Evolutionary conservation across 2,329 filamentous ascomycete genomes (phyloP).

Genomic region (Chrysoporthe puriensis): DNA sequence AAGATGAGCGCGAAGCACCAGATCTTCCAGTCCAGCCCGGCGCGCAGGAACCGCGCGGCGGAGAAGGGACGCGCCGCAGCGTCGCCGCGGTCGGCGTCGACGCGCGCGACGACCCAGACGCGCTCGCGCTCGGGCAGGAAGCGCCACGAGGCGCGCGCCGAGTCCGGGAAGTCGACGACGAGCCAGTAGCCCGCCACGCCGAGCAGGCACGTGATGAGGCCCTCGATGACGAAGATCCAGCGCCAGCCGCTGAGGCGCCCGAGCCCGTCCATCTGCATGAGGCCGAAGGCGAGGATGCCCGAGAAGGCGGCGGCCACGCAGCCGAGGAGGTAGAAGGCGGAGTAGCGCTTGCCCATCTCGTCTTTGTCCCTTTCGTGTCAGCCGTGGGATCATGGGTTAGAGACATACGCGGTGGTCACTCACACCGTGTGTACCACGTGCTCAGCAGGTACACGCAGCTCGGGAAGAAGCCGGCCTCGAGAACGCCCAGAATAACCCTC

Average conservation of each 20-base stretch:
- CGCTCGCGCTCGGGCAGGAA: conserved; percentile 58
- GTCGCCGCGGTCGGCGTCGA: conserved; percentile 62
- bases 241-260: conserved; percentile 62
- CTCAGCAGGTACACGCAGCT: conserved; percentile 73
- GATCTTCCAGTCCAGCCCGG: conserved; percentile 57
- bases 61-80: conserved; percentile 57
- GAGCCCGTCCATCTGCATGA: conserved; percentile 66
- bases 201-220: conserved; percentile 57
- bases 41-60: conserved; percentile 49
- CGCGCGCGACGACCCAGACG: conserved; percentile 56
- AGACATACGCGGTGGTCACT: conserved; percentile 33
- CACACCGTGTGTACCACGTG: conserved; percentile 72
- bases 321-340: conserved; percentile 70
- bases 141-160: conserved; percentile 51
- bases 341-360: conserved; percentile 72
- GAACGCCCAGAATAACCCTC: conserved; percentile 62
- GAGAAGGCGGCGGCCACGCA: conserved; percentile 68
- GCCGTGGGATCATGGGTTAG: background rate
- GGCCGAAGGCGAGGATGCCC: conserved; percentile 71
- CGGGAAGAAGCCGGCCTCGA: conserved; percentile 75
- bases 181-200: conserved; percentile 57
- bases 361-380: conserved; percentile 42
- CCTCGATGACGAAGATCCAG: conserved; percentile 67
- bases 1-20: conserved; percentile 66
- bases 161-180: conserved; percentile 68